Evolutionary conservation across 2,329 filamentous ascomycete species (phyloP), one percentile per base, ranked within the genome.

Genomic region (Westerdykella aurantiaca): DNA sequence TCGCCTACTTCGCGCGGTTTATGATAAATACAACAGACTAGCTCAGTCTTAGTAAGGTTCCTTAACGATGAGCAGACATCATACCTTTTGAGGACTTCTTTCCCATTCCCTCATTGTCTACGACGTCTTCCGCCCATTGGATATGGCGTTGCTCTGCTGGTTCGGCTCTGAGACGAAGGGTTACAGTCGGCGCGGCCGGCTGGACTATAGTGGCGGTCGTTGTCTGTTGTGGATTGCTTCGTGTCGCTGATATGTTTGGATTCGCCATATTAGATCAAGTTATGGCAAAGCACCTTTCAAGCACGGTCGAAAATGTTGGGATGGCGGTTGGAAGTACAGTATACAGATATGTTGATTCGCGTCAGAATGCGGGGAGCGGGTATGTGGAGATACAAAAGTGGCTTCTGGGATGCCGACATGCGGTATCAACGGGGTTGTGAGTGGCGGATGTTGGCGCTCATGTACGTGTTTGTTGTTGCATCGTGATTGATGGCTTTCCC

Each of bases 11-110:
- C 62, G 54, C 85, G 86, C 6, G 88, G 83, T 48, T 86, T 86
- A 72, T 96, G 91, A 71, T 96, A 98, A 68, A 98, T 98, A 68
- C 93, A 98, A 77, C 93, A 98, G n/a, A 97, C 93, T 95, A 40
- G 7, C 38, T 25, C 25, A 13, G 7, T 29, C 46, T 57, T 48
- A 58, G 50, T 34, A 38, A 16, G 6, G 6, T 7, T n/a, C 10
- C 18, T 11, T 14, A 12, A 34, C 18, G 11, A n/a, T n/a, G 31
- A 41, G 33, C 11, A 21, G 34, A 6, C 13, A 23, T 31, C 68
- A 29, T 67, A 91, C 88, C 87, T 80, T 98, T 98, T 14, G 88
- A 95, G 52, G 82, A 91, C 72, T 97, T 98, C 69, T 87, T 86
- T 6, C 89, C 89, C 67, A 97, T 78, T 4, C 88, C 88, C 69